These are phyloP conservation scores for Kwoniella heveanensis DNA, from an alignment of 768 basidiomycete species.

Conservation along the genomic window DNA sequence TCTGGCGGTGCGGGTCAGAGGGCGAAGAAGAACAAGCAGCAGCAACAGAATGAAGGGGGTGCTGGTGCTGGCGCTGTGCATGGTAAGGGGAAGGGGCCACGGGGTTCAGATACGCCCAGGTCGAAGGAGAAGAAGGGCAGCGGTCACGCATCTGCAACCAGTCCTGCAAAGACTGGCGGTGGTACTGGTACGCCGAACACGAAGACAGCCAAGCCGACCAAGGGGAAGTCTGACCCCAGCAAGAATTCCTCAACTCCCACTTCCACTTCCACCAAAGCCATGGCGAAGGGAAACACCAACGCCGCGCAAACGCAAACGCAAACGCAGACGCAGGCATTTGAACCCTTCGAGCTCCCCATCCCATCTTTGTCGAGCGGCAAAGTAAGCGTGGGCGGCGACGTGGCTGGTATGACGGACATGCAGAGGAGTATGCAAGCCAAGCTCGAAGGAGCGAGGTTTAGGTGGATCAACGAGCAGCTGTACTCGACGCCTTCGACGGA, in stretches of 20 bases:
- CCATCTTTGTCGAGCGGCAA: conserved; percentile 11
- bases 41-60: too few species aligned
- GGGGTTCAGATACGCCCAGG: background rate
- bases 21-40: conserved; percentile 19
- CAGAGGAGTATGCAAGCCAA: conserved; percentile 78
- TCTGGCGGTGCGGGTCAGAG: conserved; percentile 17
- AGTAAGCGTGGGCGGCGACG: conserved; percentile 26
- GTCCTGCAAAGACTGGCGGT: background rate
- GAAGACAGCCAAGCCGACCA: conserved; percentile 8
- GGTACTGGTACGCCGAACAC: background rate
- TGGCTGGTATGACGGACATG: conserved; percentile 64
- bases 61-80: background rate
- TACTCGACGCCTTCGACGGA: conserved; percentile 81
- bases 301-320: background rate
- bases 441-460: conserved; percentile 82
- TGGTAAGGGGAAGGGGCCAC: too few species aligned
- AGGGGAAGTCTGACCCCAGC: background rate
- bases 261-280: background rate
- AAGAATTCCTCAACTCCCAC: background rate
- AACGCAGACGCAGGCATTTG: conserved; percentile 7
- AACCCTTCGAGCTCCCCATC: conserved; percentile 36
- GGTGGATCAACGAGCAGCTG: conserved; percentile 89
- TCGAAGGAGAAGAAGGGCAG: conserved; percentile 5
- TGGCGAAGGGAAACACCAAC: background rate
- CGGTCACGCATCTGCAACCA: background rate